Percentiles rank a stretch among this genome's conserved stretches.
phyloP scores from a whole-genome alignment of 2,329 filamentous ascomycete species.

The Magnaporthiopsis poae region DNA sequence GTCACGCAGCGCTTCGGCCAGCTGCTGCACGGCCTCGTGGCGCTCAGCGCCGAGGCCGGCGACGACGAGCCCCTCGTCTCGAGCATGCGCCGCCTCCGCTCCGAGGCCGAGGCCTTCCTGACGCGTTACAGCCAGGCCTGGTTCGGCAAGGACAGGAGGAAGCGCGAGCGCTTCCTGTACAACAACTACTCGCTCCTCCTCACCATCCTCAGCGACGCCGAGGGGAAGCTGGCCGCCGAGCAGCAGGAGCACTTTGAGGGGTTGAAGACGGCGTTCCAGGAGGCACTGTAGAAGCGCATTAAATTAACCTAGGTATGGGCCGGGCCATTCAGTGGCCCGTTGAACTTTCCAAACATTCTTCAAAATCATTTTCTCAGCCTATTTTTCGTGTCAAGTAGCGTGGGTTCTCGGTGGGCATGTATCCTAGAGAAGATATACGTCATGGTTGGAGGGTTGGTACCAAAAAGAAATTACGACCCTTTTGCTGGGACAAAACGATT shows the following conservation, averaged over 20 bases:
- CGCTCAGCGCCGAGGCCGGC: conserved; percentile 77
- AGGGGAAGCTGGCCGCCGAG: conserved; percentile 64
- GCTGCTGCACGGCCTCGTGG: conserved; percentile 73
- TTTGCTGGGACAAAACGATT: too few species aligned
- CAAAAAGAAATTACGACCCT: neutral
- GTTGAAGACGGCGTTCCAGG: conserved; percentile 50
- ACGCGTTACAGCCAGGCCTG: conserved; percentile 59
- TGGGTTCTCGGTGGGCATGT: neutral
- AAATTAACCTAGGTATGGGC: conserved; percentile 2
- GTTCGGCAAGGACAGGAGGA: conserved; percentile 65
- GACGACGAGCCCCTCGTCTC: conserved; percentile 87
- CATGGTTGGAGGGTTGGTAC: neutral
- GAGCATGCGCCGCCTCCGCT: conserved; percentile 65
- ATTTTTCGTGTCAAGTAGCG: neutral
- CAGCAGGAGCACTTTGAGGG: conserved; percentile 66
- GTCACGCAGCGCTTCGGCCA: conserved; percentile 93
- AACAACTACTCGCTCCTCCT: conserved; percentile 95
- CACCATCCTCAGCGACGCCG: conserved; percentile 75
- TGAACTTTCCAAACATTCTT: neutral
- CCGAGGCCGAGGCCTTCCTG: conserved; percentile 76
- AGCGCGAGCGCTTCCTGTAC: conserved; percentile 77
- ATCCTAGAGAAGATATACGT: neutral
- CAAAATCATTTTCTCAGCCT: neutral
- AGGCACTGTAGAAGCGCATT: conserved; percentile 24
- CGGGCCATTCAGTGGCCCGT: neutral